Conservation (phyloP, 257 asterid species). For the Cynanchum wilfordii region DNA sequence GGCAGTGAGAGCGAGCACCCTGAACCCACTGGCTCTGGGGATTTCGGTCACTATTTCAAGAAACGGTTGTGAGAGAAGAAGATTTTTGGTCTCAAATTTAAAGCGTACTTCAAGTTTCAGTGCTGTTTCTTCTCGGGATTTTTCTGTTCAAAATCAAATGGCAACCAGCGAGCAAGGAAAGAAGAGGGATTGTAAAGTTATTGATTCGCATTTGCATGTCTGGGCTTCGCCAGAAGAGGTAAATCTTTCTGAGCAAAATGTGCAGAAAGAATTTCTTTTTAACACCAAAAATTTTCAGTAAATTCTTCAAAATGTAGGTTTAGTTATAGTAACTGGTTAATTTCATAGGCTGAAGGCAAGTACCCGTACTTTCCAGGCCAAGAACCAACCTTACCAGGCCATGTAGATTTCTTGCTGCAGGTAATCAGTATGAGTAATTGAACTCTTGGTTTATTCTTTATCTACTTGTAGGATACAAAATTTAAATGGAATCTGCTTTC, state of each 20-base stretch:
- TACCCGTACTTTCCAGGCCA: conserved; percentile 84
- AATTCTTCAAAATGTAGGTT: neutral
- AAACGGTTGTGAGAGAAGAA: neutral
- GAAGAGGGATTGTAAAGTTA: conserved; percentile 31
- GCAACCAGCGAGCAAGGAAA: conserved; percentile 21
- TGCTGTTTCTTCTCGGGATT: neutral
- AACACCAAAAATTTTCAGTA: neutral
- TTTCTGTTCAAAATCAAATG: conserved; percentile 29
- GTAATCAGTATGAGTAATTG: conserved; percentile 22
- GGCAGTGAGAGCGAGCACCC: neutral
- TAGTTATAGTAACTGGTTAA: neutral
- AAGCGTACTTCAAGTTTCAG: neutral
- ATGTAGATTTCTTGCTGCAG: conserved; percentile 69
- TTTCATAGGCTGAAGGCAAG: conserved; percentile 57
- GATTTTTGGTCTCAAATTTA: neutral
- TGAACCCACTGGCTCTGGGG: neutral
- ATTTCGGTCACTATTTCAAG: neutral
- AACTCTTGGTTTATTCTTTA: neutral
- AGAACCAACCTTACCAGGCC: conserved; percentile 71
- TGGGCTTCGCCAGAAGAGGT: conserved; percentile 84
- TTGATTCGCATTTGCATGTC: conserved; percentile 89
- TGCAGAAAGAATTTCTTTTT: neutral
- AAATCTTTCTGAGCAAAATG: neutral
- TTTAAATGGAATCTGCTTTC: neutral
- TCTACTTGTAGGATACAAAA: neutral